Base-by-base conservation (phyloP, 176 grass and related monocot genomes). In the Olyra latifolia region DNA sequence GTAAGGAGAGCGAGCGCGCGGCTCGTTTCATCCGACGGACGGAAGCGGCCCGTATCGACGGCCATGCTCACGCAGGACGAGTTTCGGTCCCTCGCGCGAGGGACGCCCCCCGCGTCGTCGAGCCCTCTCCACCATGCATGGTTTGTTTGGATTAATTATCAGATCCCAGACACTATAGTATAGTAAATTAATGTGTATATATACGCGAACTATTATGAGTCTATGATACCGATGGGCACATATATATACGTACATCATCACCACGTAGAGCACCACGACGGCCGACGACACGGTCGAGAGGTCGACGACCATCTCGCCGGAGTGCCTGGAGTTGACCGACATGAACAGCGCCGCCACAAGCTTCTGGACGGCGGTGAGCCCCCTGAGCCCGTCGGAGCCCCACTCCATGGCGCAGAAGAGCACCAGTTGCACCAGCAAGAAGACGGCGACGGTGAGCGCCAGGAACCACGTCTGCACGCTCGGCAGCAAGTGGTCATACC, bases 391-490 rank as follows among this genome's bases (percentile, higher is more conserved):
- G 28, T 84, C 72, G 44, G 87, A 90, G 22, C 62, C 58, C 94
- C 94, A 97, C 78, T 94, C 91, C 91, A 88, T 82, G 69, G 44
- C 71, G 80, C 84, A 90, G 73, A 94, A 84, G 28, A 94, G 32
- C 7, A 80, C 30, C 58, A 90, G 22, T 44, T 97, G 94, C 65
- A 35, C 30, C 19, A 85, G 50, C 23, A 88, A 1, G 40, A 94
- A 52, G 52, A 39, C 15, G 19, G 45, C 82, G 79, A 72, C 87
- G 10, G 91, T 92, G 74, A 87, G 38, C 2, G 71, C 87, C 76
- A 94, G 22, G 25, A 40, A 83, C 78, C 74, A 3, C 0, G 89
- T 53, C 11, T 55, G 79, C 9, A 12, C n/a, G 14, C 76, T 19
- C 5, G 91, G 69, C 52, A 97, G 43, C 67, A 92, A 52, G 80